Evolutionary conservation across 495 filamentous ascomycete genomes (phyloP).

Genomic region (Wilcoxina mikolae): DNA sequence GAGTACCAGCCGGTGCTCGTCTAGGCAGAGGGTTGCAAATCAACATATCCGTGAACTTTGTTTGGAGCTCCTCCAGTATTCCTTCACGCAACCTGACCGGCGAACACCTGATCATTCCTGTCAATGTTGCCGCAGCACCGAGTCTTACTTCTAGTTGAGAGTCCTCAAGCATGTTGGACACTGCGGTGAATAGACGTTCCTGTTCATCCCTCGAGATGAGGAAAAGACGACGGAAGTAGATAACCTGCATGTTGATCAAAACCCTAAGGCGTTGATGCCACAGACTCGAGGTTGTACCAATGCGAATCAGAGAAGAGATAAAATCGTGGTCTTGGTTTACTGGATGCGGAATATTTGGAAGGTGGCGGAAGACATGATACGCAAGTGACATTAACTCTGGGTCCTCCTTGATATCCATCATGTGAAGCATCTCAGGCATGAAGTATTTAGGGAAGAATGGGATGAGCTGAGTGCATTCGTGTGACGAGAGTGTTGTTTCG

Average conservation of each 20-base stretch:
- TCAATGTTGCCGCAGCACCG: conserved; percentile 79
- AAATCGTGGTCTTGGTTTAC: conserved; percentile 70
- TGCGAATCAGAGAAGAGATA: conserved; percentile 70
- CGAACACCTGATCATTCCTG: conserved; percentile 98
- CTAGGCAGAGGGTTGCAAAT: conserved; percentile 73
- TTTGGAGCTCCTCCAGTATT: conserved; percentile 58
- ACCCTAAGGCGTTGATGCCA: conserved; percentile 97
- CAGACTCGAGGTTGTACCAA: conserved; percentile 69
- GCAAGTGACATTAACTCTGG: conserved; percentile 86
- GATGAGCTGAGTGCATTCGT: conserved; percentile 83
- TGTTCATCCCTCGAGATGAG: conserved; percentile 65
- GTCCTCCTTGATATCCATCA: conserved; percentile 99
- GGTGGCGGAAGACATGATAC: conserved; percentile 92
- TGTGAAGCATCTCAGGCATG: conserved; percentile 82
- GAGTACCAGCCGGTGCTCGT: conserved; percentile 47
- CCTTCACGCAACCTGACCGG: conserved; percentile 61
- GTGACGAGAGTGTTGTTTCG: conserved; percentile 73
- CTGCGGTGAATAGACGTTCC: conserved; percentile 68
- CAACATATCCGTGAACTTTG: conserved; percentile 63
- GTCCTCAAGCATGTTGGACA: conserved; percentile 86
- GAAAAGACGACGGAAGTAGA: conserved; percentile 96
- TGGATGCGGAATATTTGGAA: conserved; percentile 90
- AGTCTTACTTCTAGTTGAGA: conserved; percentile 84
- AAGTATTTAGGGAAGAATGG: conserved; percentile 83
- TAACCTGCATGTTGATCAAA: conserved; percentile 96